Evolutionary conservation across 495 filamentous ascomycete genomes (phyloP).

Genomic region (Letharia lupina): DNA sequence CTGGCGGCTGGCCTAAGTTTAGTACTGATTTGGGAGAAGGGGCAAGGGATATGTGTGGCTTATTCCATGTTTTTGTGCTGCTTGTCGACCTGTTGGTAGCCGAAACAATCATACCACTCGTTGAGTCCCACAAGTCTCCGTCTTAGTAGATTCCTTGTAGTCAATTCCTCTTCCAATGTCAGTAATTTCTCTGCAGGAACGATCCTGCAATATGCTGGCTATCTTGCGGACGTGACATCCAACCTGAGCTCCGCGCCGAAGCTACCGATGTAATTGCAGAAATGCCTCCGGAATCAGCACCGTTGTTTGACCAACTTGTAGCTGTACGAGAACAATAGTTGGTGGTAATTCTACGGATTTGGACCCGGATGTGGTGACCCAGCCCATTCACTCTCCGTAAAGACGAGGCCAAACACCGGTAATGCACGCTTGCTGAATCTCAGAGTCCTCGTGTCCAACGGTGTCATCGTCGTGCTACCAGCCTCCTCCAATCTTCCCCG

Average conservation of each 20-base stretch:
- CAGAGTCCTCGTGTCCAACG: neutral
- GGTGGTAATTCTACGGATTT: neutral
- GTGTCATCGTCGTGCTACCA: conserved; percentile 41
- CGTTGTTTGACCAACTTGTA: neutral
- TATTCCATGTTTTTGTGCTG: neutral
- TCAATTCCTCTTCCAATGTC: neutral
- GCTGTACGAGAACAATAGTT: neutral
- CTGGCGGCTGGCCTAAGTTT: neutral
- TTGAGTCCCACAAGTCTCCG: neutral
- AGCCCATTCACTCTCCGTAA: neutral
- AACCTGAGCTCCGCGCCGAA: no score
- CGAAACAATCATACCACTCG: neutral
- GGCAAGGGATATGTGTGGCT: neutral
- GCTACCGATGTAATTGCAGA: no score
- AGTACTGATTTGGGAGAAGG: neutral
- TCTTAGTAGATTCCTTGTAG: neutral
- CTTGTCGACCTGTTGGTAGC: neutral
- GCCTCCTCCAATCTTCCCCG: conserved; percentile 86
- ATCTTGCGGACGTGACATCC: neutral
- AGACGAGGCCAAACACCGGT: neutral
- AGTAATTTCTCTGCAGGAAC: no score
- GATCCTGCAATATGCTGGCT: neutral
- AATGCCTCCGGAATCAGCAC: neutral
- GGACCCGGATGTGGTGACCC: no score
- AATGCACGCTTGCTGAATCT: conserved; percentile 10